Percentiles rank a stretch among this genome's conserved stretches.
Evolutionary conservation across 768 basidiomycete species (phyloP).

Genomic region (Scleroderma citrinum): DNA sequence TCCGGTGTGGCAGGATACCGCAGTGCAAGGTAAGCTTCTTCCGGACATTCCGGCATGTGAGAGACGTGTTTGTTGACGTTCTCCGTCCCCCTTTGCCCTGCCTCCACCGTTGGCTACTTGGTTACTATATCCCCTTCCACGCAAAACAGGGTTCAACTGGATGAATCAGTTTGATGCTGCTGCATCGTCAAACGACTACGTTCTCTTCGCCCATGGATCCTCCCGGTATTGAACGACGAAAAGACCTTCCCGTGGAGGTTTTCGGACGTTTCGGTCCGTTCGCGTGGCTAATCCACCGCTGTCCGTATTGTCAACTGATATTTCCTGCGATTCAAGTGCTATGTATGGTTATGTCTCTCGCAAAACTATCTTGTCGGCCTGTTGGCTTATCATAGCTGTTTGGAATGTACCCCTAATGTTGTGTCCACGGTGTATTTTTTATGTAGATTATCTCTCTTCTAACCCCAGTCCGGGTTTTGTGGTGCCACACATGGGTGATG

Average conservation of each 20-base stretch:
- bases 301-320: too few species aligned
- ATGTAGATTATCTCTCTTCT: too few species aligned
- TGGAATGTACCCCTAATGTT: too few species aligned
- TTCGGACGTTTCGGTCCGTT: too few species aligned
- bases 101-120: not conserved
- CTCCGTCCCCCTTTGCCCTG: not conserved
- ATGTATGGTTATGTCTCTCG: not conserved
- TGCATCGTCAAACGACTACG: slow-evolving; percentile 20
- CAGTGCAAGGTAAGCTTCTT: slow-evolving; percentile 43
- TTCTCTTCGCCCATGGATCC: slow-evolving; percentile 19
- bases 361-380: too few species aligned
- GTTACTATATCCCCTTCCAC: not conserved
- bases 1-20: slow-evolving; percentile 51
- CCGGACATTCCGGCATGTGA: not conserved
- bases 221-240: slow-evolving; percentile 5
- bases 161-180: slow-evolving; percentile 24
- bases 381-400: too few species aligned
- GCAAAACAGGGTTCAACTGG: slow-evolving; percentile 30
- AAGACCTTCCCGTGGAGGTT: too few species aligned
- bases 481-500: too few species aligned
- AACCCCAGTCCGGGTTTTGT: too few species aligned
- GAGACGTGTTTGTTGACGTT: not conserved
- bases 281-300: too few species aligned
- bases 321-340: too few species aligned
- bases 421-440: too few species aligned